Evolutionary conservation across 2,329 filamentous ascomycete genomes (phyloP), one percentile per base, ranked within the genome.

Genomic region (Leptosphaerulina australis): DNA sequence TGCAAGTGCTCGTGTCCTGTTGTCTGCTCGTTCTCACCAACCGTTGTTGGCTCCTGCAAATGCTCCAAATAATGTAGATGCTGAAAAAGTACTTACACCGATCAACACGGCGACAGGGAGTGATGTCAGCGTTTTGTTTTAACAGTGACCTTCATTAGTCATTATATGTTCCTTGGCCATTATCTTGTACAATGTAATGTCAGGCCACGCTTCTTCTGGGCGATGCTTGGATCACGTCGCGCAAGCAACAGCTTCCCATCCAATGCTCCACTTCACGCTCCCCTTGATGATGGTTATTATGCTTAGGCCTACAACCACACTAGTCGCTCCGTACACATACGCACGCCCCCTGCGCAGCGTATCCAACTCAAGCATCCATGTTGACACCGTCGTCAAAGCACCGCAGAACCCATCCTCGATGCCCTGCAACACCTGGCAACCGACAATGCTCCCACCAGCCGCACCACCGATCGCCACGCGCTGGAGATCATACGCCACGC

Each of bases 401-500:
- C 77, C 77, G 49, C 77, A 79, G 40, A 79, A 79, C 1, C 77
- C 77, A 59, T 79, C 77, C 70, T 72, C 67, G 12, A 80, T 59
- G 2, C 77, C 77, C 56, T 79, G 76, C 41, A 80, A 53, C 1
- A 78, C 70, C 58, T 78, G 76, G 52, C 77, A 80, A 0, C 74
- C 73, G 0, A 76, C 52, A 0, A 68, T 26, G 0, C 76, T 71
- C 0, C 76, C 77, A 7, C 76, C 77, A 2, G 67, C 61, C 1
- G 70, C 24, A 0, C 67, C 70, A 5, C 70, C 62, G 1, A 76
- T 70, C n/a, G 59, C 50, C 0, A 83, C 77, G 64, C 90, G 91
- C 57, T 91, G 88, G 40, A 96, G 75, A 65, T 95, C 88, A 77
- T 83, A 96, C 22, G 85, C 82, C 80, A 91, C 86, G 11, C 84